Evolutionary conservation across 1,284 basidiomycete species (phyloP).

Genomic region (Cryptococcus sp.): DNA sequence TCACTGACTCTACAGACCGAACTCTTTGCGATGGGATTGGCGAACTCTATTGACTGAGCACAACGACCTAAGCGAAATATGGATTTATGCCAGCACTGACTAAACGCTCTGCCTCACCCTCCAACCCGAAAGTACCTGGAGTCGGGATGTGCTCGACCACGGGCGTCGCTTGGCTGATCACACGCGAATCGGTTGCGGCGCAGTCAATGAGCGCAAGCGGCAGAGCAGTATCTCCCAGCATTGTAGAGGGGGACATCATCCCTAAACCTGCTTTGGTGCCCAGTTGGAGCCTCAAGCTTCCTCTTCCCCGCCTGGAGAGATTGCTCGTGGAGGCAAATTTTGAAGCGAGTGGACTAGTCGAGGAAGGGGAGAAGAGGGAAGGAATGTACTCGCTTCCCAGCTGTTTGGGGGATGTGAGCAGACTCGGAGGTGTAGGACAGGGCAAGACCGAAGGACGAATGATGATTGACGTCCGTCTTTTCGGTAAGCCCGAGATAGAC

Average conservation of each 20-base stretch:
- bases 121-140: constrained; percentile 28
- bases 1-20: constrained; percentile 2
- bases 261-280: neutral
- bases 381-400: constrained; percentile 15
- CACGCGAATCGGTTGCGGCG: neutral
- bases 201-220: no score
- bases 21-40: no score
- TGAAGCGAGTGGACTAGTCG: constrained; percentile 2
- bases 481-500: constrained; percentile 1
- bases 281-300: constrained; percentile 12
- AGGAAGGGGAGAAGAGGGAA: constrained; percentile 14
- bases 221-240: no score
- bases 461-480: constrained; percentile 14
- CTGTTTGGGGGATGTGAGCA: constrained; percentile 20
- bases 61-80: constrained; percentile 21
- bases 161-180: neutral
- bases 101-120: constrained; percentile 20
- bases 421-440: constrained; percentile 20
- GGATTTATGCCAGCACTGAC: constrained; percentile 19
- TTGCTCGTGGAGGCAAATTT: neutral
- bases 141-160: constrained; percentile 21
- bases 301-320: constrained; percentile 11
- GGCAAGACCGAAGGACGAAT: constrained; percentile 21
- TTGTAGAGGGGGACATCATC: no score
- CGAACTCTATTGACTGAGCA: no score